Base-by-base conservation (phyloP, 331 rosid genomes). In the Acacia concinna region DNA sequence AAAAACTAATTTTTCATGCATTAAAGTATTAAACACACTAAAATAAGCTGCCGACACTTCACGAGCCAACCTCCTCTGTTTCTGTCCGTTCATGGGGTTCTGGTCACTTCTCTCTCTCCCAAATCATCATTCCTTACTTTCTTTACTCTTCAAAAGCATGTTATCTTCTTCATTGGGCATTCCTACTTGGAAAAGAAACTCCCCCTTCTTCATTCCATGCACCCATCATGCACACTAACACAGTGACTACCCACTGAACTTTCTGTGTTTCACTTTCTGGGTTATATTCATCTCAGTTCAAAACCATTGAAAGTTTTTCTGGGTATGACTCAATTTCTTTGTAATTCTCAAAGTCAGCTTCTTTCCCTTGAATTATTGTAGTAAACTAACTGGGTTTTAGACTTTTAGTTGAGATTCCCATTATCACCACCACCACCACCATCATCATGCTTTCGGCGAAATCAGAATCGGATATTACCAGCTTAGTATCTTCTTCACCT, bases 401-500 rank as follows among this genome's bases (percentile, higher is more conserved):
- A n/a, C n/a, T n/a, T 64, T 64, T 64, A 3, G 44, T 18, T 32
- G 70, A 68, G 40, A 23, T 40, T 34, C 34, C 38, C 74, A 4
- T 47, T 2, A 9, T 56, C 63, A 23, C 23, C 31, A 9, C 38
- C 74, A 4, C 17, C 1, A 9, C 23, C 63, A 23, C 23, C 31
- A 9, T 21, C 63, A 56, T 4, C 77, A 90, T 93, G 98, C 76
- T 62, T 13, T 88, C 97, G 0, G 63, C 98, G 18, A 96, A 96
- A 79, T 96, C 98, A 1, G 98, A 96, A 77, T 96, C 98, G 0
- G 99, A 96, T 80, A 70, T 93, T 2, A 90, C 99, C 0, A 96
- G 98, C 89, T 86, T 93, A 76, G 99, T 97, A 1, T 87, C 92
- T 32, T 96, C 99, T 7, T 93, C 98, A 37, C 99, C 99, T 17